These are phyloP conservation scores for Acephala macrosclerotiorum DNA, from an alignment of 2,329 filamentous ascomycete species.

Conservation along the genomic window DNA sequence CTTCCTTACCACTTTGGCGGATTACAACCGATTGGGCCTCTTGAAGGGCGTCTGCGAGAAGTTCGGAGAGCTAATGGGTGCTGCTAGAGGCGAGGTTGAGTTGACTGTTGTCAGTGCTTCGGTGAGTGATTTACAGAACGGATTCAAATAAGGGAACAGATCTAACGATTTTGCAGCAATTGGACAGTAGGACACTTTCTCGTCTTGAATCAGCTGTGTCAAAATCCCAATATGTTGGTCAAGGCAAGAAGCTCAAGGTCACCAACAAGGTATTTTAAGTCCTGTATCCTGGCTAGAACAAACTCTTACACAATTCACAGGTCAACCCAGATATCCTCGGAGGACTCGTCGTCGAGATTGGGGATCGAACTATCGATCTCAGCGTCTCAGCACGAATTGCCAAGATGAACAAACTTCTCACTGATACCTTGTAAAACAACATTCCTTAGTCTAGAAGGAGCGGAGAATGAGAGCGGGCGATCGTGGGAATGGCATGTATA, in stretches of 20 bases:
- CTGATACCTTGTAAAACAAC: constrained; percentile 83
- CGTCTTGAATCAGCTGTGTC: constrained; percentile 87
- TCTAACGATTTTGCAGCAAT: constrained; percentile 59
- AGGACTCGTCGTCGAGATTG: constrained; percentile 93
- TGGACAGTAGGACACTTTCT: constrained; percentile 85
- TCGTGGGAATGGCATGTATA: constrained; percentile 11
- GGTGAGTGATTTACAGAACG: constrained; percentile 59
- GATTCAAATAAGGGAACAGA: background rate
- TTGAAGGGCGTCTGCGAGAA: constrained; percentile 85
- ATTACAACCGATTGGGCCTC: constrained; percentile 93
- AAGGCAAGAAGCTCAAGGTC: constrained; percentile 98
- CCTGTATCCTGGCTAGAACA: background rate
- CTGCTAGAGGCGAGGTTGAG: constrained; percentile 91
- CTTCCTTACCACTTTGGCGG: constrained; percentile 87
- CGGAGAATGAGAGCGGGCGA: constrained; percentile 16
- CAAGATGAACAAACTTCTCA: constrained; percentile 99
- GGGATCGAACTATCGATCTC: constrained; percentile 97
- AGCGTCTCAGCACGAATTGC: constrained; percentile 93
- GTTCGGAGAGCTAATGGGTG: constrained; percentile 87
- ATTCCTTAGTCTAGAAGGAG: constrained; percentile 42
- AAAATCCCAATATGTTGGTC: constrained; percentile 88
- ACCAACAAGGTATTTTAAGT: constrained; percentile 74
- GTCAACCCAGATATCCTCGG: constrained; percentile 95
- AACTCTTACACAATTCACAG: constrained; percentile 49
- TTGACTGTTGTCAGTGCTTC: constrained; percentile 88